Evolutionary conservation across 345 rosid species (phyloP).

Genomic region (Carallia brachiata): DNA sequence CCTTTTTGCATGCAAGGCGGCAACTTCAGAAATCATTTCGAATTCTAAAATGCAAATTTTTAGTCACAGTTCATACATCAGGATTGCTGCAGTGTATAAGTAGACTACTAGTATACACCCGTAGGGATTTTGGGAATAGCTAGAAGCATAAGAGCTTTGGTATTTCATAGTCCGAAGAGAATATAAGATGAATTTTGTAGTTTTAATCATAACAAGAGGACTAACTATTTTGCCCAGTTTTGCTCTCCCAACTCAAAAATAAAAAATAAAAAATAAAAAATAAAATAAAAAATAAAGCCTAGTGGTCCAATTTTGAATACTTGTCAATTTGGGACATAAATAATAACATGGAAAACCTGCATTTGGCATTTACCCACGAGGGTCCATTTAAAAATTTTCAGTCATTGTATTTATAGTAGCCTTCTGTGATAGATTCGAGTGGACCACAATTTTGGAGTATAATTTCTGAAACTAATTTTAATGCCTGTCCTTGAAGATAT

Average conservation of each 20-base stretch:
- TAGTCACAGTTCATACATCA: too few species aligned
- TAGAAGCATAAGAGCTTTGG: too few species aligned
- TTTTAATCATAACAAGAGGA: too few species aligned
- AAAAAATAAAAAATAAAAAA: not conserved
- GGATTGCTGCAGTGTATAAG: too few species aligned
- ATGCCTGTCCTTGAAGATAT: not conserved
- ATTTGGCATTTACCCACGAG: constrained; percentile 9
- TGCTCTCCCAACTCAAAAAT: too few species aligned
- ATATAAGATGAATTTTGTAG: too few species aligned
- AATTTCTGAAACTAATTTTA: constrained; percentile 2
- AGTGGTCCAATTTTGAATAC: constrained; percentile 24
- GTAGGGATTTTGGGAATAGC: too few species aligned
- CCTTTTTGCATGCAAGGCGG: not conserved
- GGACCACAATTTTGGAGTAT: constrained; percentile 24
- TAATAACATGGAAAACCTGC: constrained; percentile 12
- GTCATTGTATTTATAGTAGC: constrained; percentile 11
- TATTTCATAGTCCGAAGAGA: too few species aligned
- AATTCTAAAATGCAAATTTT: too few species aligned
- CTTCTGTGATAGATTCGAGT: not conserved
- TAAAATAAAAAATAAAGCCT: not conserved
- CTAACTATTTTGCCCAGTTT: too few species aligned
- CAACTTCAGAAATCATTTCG: not conserved
- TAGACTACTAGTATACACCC: too few species aligned
- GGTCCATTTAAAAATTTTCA: constrained; percentile 12
- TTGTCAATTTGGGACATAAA: constrained; percentile 4